A percentile compares a stretch with the other conserved stretches of the same genome.
These are phyloP conservation scores for Epichloe sylvatica DNA, from an alignment of 2,329 filamentous ascomycete species.

Conservation along the genomic window DNA sequence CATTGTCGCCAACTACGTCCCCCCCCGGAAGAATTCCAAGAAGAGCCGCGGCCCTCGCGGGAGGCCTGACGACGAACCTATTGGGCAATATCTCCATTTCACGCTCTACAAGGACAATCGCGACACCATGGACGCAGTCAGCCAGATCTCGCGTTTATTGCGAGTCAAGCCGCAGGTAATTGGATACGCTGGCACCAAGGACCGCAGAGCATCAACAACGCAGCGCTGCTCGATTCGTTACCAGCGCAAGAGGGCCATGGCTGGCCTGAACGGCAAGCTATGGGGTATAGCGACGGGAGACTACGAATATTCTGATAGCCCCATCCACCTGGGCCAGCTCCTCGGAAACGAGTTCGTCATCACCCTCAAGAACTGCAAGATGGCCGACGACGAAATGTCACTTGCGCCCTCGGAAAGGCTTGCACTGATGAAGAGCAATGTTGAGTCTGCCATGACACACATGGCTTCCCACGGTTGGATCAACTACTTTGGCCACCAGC, in stretches of 20 bases:
- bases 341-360: slow-evolving; percentile 87
- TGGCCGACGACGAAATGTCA: slow-evolving; percentile 27
- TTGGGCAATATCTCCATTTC: slow-evolving; percentile 75
- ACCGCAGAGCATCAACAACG: slow-evolving; percentile 71
- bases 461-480: slow-evolving; percentile 70
- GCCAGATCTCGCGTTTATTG: slow-evolving; percentile 59
- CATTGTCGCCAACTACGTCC: slow-evolving; percentile 52
- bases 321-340: slow-evolving; percentile 71
- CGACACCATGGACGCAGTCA: slow-evolving; percentile 84
- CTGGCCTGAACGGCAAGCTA: slow-evolving; percentile 47
- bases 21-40: slow-evolving; percentile 25
- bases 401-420: slow-evolving; percentile 16
- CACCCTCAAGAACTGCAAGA: slow-evolving; percentile 71
- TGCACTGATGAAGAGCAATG: slow-evolving; percentile 21
- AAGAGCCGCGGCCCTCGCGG: slow-evolving; percentile 14
- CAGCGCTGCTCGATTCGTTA: slow-evolving; percentile 59
- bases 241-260: slow-evolving; percentile 43
- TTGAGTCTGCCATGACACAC: slow-evolving; percentile 47
- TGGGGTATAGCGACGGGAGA: slow-evolving; percentile 60
- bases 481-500: slow-evolving; percentile 96
- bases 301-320: slow-evolving; percentile 59
- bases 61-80: slow-evolving; percentile 18
- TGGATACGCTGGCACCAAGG: slow-evolving; percentile 71
- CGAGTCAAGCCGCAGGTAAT: slow-evolving; percentile 65
- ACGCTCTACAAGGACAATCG: slow-evolving; percentile 94